Evolutionary conservation across 306 rosid genomes (phyloP), one percentile per base, ranked within the genome.

Genomic region (Dalbergia cultrata): DNA sequence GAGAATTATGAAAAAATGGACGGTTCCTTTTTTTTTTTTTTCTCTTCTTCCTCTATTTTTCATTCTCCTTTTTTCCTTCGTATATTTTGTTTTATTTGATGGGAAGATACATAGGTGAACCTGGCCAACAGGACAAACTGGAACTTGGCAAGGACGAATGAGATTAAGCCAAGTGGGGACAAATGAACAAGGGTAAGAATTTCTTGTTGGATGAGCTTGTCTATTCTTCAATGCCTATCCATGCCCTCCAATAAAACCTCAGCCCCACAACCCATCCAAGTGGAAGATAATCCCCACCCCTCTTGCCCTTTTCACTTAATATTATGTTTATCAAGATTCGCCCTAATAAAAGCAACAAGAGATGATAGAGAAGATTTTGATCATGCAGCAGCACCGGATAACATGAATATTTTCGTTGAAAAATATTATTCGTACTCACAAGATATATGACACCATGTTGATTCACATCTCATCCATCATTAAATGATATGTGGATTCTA

Each of bases 201-300:
- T 86, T 86, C 79, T 85, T 75, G 91, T 87, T 86, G 89, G 90
- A 72, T 77, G 91, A 88, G 88, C 63, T 73, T 56, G 75, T 74
- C 63, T 62, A 82, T 81, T 70, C 59, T 77, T 78, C 79, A 79
- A 82, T 88, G 84, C 84, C 75, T 77, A 86, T 87, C 90, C 93
- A 85, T 87, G 81, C 73, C 82, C 82, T 39, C 84, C 74, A 74
- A 77, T 86, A 83, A 82, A 82, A 69, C 80, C 39, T 41, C 54
- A 83, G 87, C 88, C 94, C 97, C 94, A 93, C 97, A 77, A 18
- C 90, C 92, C 94, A 88, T 87, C 85, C 90, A 71, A 82, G 75
- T 73, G 75, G 84, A 65, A 44, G 31, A 31, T 58, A 10, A 77
- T 39, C 59, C 43, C 58, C 56, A 5, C 34, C 45, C 22, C 31